Conservation (phyloP, 1,284 basidiomycete genomes). For the Trichosporon inkin region DNA sequence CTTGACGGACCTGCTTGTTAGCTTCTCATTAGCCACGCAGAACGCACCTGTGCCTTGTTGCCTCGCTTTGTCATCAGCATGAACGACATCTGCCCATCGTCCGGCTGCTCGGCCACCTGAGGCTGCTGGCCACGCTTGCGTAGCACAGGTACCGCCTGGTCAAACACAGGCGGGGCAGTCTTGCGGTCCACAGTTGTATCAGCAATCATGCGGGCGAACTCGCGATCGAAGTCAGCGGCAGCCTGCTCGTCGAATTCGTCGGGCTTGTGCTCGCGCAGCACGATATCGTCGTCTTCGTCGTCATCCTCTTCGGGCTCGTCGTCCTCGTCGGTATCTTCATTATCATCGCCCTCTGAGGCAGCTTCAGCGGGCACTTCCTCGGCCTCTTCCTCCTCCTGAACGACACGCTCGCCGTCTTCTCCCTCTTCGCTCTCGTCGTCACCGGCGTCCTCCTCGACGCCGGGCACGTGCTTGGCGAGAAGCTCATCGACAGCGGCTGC, state of each 20-base stretch:
- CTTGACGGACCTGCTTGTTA: constrained; percentile 63
- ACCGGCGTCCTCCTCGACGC: constrained; percentile 77
- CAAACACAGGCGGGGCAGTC: constrained; percentile 75
- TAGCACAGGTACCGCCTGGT: constrained; percentile 66
- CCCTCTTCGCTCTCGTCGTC: constrained; percentile 62
- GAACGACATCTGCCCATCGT: constrained; percentile 70
- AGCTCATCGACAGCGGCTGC: constrained; percentile 83
- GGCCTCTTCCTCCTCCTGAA: constrained; percentile 58
- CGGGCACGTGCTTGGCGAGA: constrained; percentile 57
- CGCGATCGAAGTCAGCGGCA: constrained; percentile 88
- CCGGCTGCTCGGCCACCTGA: not conserved
- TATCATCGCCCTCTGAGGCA: not conserved
- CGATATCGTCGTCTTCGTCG: constrained; percentile 58
- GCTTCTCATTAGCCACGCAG: not conserved
- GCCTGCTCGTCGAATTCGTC: constrained; percentile 65
- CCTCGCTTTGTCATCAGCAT: constrained; percentile 90
- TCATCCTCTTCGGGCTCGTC: constrained; percentile 51
- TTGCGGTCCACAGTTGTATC: constrained; percentile 79
- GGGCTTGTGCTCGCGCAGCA: constrained; percentile 54
- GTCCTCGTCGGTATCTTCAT: not conserved
- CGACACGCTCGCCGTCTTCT: constrained; percentile 34
- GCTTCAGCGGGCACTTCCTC: not conserved
- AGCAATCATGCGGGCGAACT: constrained; percentile 90
- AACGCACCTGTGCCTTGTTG: constrained; percentile 77
- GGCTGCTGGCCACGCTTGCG: constrained; percentile 54